Conservation (phyloP, 345 rosid genomes). For the Hypericum perforatum region DNA sequence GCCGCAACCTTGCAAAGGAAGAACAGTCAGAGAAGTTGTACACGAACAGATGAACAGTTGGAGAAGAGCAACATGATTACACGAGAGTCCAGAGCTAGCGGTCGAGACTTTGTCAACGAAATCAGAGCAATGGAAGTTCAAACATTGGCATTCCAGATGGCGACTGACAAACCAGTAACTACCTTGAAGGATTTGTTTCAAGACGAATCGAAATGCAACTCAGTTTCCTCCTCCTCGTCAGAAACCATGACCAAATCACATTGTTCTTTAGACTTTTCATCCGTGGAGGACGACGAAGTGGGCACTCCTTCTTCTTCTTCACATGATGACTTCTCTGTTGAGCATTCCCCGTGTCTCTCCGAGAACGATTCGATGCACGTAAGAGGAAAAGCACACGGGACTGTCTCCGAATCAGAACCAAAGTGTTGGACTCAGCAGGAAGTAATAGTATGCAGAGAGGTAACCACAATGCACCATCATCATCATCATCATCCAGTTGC, state of each 20-base stretch:
- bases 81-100: no score
- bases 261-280: conserved; percentile 10
- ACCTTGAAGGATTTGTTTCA: conserved; percentile 38
- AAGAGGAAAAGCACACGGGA: conserved; percentile 10
- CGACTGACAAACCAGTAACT: conserved; percentile 17
- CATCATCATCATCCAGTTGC: no score
- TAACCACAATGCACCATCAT: no score
- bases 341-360: no score
- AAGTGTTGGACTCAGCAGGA: no score
- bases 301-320: conserved; percentile 16
- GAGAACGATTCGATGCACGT: conserved; percentile 10
- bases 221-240: conserved; percentile 14
- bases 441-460: no score
- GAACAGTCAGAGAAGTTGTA: no score
- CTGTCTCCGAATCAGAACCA: no score
- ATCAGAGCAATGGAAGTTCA: conserved; percentile 12
- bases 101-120: conserved; percentile 11
- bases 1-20: no score
- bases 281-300: conserved; percentile 9
- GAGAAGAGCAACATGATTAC: no score
- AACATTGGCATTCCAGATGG: conserved; percentile 18
- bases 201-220: conserved; percentile 20
- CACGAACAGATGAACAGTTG: no score
- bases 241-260: conserved; percentile 20
- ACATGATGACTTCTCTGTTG: conserved; percentile 10